These are phyloP conservation scores for Alternaria ethzedia DNA, from an alignment of 2,329 filamentous ascomycete species.

Conservation along the genomic window DNA sequence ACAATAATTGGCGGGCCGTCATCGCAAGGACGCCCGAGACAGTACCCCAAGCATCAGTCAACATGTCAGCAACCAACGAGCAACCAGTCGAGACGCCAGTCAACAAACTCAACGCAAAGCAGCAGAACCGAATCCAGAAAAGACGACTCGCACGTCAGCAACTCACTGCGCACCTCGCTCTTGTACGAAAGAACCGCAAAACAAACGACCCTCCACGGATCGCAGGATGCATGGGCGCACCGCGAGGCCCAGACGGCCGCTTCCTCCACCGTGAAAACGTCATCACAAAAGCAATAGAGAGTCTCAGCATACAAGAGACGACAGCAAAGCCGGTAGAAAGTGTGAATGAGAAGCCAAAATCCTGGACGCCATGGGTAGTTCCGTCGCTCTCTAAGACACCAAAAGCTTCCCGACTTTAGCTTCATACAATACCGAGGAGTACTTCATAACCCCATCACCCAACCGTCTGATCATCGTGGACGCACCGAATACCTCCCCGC, in stretches of 20 bases:
- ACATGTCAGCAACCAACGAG: slow-evolving; percentile 3
- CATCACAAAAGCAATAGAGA: not conserved
- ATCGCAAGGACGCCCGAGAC: not conserved
- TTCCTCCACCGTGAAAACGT: slow-evolving; percentile 2
- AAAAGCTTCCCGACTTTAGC: not conserved
- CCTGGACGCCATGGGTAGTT: not conserved
- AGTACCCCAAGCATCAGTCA: not conserved
- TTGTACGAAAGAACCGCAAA: not conserved
- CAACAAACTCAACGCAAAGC: slow-evolving; percentile 7
- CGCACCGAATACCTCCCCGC: not conserved
- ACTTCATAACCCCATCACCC: not conserved
- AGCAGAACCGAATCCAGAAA: slow-evolving; percentile 4
- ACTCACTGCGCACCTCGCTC: not conserved
- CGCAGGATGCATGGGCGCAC: not conserved
- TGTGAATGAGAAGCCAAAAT: not conserved
- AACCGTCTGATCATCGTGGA: not conserved
- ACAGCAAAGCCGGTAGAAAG: not conserved
- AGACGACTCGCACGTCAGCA: slow-evolving; percentile 7
- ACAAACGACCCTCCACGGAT: not conserved
- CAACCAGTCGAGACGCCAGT: not conserved
- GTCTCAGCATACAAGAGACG: not conserved
- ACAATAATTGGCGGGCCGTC: not conserved
- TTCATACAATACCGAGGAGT: not conserved
- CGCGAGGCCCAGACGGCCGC: not conserved
- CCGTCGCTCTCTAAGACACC: not conserved